Percentiles rank a stretch among this genome's conserved stretches.
Conservation (phyloP, 2,329 filamentous ascomycete species). For the Pseudogymnoascus sp. region DNA sequence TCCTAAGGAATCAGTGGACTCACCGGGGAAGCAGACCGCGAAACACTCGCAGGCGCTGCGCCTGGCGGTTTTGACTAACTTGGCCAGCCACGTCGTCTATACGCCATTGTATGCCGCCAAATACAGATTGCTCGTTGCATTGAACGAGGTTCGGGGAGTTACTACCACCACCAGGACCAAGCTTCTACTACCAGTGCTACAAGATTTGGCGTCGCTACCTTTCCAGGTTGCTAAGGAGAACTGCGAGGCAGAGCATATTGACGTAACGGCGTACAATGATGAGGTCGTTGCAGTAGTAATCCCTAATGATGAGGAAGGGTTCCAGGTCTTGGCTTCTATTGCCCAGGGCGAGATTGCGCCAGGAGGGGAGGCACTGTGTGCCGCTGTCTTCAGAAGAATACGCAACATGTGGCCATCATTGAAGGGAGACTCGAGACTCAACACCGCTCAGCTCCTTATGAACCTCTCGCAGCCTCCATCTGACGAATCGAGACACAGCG, state of each 20-base stretch:
- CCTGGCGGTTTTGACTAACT: slow-evolving; percentile 57
- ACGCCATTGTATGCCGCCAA: slow-evolving; percentile 65
- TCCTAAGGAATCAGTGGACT: slow-evolving; percentile 33
- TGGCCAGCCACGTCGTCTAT: slow-evolving; percentile 61
- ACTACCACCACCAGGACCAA: slow-evolving; percentile 61
- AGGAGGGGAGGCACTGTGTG: slow-evolving; percentile 44
- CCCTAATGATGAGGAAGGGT: slow-evolving; percentile 48
- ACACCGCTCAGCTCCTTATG: slow-evolving; percentile 54
- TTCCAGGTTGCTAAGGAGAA: slow-evolving; percentile 41
- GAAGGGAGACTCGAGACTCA: slow-evolving; percentile 52
- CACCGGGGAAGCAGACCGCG: slow-evolving; percentile 36
- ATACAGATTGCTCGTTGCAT: slow-evolving; percentile 57
- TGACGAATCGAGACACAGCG: slow-evolving; percentile 25
- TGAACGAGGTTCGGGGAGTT: slow-evolving; percentile 66
- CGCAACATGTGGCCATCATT: slow-evolving; percentile 63
- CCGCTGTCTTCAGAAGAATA: slow-evolving; percentile 59
- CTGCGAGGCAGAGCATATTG: slow-evolving; percentile 41
- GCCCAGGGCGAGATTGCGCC: slow-evolving; percentile 36
- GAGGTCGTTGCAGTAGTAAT: slow-evolving; percentile 44
- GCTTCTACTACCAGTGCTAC: slow-evolving; percentile 65
- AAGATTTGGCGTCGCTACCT: slow-evolving; percentile 55
- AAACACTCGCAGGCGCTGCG: slow-evolving; percentile 50
- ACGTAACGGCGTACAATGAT: slow-evolving; percentile 40
- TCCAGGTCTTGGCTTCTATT: slow-evolving; percentile 44
- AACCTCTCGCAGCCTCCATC: slow-evolving; percentile 43